Evolutionary conservation across 202 grass and related monocot species (phyloP), one percentile per base, ranked within the genome.

Genomic region (Bolboschoenoplectus hybrid): DNA sequence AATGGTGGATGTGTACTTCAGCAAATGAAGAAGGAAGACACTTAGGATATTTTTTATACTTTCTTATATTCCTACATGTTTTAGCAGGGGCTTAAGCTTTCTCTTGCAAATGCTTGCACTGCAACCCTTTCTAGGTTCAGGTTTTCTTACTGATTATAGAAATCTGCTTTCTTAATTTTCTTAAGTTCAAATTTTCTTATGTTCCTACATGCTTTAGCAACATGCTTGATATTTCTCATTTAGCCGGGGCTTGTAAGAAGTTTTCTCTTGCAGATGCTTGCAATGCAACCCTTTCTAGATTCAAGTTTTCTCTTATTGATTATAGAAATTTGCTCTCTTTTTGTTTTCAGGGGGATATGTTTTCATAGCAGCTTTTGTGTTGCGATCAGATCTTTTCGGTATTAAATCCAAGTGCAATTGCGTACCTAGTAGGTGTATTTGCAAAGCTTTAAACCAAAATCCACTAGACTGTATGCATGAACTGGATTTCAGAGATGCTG

Each of bases 211-310:
- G 13, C 13, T 79, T 58, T 16, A 79, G 34, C 34, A 38, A 35
- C 52, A 79, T 58, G 2, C 34, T 57, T 79, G 35, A 79, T 40
- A 79, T 76, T 38, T 55, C 49, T 69, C 32, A 76, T 55, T 35
- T 76, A 35, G 12, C 5, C 36, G 47, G 44, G 72, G 47, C 9
- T 36, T 20, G 11, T 16, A 26, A 73, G 8, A 72, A 9, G 11
- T 16, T 43, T 50, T 34, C 7, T 51, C 44, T 32, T 49, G 9
- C 71, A 12, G 52, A 75, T 52, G 9, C 47, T 14, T 5, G 72
- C n/a, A 75, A 75, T 19, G 10, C 3, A 36, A 53, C 47, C 20
- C 46, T 74, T 74, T 52, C 3, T 35, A 75, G 9, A 6, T 36
- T 19, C 72, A 75, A 20, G 2, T 73, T 73, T 69, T 20, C n/a